Conservation (phyloP, 805 yeast species). For the Saturnispora kantuleensis region DNA sequence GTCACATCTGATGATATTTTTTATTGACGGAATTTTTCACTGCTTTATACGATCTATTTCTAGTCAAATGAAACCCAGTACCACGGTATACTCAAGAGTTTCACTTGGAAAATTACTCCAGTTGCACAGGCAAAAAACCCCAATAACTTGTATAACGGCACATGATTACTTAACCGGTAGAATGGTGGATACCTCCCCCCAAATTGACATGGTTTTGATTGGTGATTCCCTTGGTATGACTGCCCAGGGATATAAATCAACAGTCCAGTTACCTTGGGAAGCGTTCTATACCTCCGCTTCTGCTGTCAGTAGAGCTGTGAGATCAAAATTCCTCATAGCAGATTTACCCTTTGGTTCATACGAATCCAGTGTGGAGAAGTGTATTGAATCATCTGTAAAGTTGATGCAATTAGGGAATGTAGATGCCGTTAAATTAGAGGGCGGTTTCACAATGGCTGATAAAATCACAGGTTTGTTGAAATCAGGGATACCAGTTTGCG, state of each 20-base stretch:
- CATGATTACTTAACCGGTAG: constrained; percentile 75
- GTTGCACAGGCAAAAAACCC: constrained; percentile 9
- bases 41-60: constrained; percentile 6
- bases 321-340: constrained; percentile 58
- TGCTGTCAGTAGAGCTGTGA: constrained; percentile 67
- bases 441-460: constrained; percentile 50
- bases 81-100: not conserved
- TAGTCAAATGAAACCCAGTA: constrained; percentile 5
- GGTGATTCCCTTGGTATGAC: constrained; percentile 96
- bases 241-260: constrained; percentile 67
- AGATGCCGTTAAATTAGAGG: constrained; percentile 79
- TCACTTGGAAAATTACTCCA: not conserved
- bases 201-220: constrained; percentile 61
- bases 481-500: constrained; percentile 81
- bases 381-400: constrained; percentile 45
- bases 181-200: constrained; percentile 52
- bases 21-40: not conserved
- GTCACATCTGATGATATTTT: too few species aligned
- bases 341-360: constrained; percentile 88
- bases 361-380: constrained; percentile 55
- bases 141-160: constrained; percentile 53
- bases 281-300: constrained; percentile 70
- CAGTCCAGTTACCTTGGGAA: constrained; percentile 67
- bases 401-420: constrained; percentile 49
- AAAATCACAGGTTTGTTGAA: constrained; percentile 47